Base-by-base conservation (phyloP, 495 filamentous ascomycete genomes). In the Penicillium parvum region DNA sequence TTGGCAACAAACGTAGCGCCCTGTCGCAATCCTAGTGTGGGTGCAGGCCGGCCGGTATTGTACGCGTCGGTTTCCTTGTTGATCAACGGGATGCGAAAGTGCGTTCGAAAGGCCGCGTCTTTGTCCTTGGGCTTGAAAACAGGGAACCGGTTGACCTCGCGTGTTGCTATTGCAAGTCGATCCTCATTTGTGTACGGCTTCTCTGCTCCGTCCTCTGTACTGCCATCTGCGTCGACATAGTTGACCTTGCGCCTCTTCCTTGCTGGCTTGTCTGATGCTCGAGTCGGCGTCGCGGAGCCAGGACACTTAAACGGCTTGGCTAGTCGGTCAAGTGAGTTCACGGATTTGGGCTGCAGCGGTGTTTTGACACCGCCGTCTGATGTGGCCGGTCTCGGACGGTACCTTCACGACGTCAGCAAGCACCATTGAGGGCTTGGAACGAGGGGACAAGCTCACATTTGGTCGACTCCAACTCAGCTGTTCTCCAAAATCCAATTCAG, bases 291-390 rank as follows among this genome's bases (percentile, higher is more conserved):
- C 5, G 88, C 86, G 7, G 84, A 82, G 18, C 90, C 88, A 10
- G 92, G 92, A 49, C 91, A 96, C 78, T 85, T 92, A 69, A 99
- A 99, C 3, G 92, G 92, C 52, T 81, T 88, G 35, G 78, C 68
- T 3, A 98, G 79, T 29, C 82, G 79, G 40, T 95, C 86, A 37
- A 81, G 64, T 2, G 79, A 75, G 25, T 78, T 74, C 21, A 72
- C 61, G 7, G 66, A 63, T 20, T 64, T 60, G 16, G 60, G 52
- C 33, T 53, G 53, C 46, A 53, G 58, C 8, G 67, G 60, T 44
- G 60, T 74, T 56, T 52, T 66, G 53, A 61, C 62, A 43, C 59
- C 60, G 33, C 52, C 55, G 23, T 61, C 56, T 18, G 45, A 47
- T 21, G 55, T 45, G 14, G 43, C 42, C 20, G 58, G 51, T 33